phyloP scores from a whole-genome alignment of 2,329 filamentous ascomycete species.

The Aureobasidium leucospermi region DNA sequence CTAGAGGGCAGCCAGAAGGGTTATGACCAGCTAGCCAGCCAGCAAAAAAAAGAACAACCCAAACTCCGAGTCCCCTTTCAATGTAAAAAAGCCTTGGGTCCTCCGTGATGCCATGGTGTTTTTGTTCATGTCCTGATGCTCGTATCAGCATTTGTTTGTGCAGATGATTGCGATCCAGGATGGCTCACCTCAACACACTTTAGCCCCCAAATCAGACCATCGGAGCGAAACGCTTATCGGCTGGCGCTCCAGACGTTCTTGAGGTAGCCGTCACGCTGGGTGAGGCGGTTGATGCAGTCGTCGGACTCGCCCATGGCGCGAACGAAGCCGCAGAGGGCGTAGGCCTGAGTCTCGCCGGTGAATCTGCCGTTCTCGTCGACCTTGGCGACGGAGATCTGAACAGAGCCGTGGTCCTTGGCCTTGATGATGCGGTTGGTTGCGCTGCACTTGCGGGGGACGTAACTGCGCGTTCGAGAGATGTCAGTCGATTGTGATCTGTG shows the following conservation, averaged over 20 bases:
- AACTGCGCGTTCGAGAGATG: conserved; percentile 47
- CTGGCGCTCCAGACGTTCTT: conserved; percentile 90
- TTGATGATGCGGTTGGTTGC: conserved; percentile 99
- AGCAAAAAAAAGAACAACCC: neutral
- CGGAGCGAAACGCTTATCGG: conserved; percentile 36
- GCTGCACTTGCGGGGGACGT: conserved; percentile 98
- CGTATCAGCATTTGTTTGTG: neutral
- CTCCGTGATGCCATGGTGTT: conserved; percentile 10
- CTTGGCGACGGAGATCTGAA: conserved; percentile 95
- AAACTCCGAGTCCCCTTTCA: neutral
- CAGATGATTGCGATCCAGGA: neutral
- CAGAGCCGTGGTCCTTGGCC: conserved; percentile 98
- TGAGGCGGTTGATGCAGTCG: conserved; percentile 89
- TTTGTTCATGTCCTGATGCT: neutral
- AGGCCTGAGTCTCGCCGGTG: conserved; percentile 94
- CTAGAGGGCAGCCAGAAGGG: neutral
- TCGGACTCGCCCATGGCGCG: conserved; percentile 97
- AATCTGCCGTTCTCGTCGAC: conserved; percentile 98
- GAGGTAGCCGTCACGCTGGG: conserved; percentile 91
- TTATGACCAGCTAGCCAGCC: neutral
- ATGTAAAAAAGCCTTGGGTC: neutral
- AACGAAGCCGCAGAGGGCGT: conserved; percentile 96
- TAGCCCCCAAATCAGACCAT: neutral
- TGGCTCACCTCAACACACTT: conserved; percentile 11
- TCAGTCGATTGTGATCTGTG: neutral